Conservation (phyloP, 495 filamentous ascomycete genomes). For the Neurospora sp. region DNA sequence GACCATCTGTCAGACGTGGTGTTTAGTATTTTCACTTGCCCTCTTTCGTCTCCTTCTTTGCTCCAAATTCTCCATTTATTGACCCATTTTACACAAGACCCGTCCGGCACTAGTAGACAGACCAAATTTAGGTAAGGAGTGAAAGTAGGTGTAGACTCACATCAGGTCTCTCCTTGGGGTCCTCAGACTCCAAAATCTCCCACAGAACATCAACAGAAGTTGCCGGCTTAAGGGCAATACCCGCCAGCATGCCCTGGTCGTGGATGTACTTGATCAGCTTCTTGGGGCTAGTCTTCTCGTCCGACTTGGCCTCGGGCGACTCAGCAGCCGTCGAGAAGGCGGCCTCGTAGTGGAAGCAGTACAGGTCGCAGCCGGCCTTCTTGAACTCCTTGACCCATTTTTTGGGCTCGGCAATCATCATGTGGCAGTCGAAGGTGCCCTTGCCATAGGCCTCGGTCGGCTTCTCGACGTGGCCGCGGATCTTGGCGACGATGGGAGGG, state of each 20-base stretch:
- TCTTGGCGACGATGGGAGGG: constrained; percentile 83
- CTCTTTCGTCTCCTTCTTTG: neutral
- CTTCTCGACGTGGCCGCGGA: constrained; percentile 67
- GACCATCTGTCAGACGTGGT: constrained; percentile 60
- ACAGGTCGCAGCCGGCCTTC: constrained; percentile 88
- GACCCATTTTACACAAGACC: neutral
- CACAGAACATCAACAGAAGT: constrained; percentile 85
- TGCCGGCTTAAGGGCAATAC: constrained; percentile 90
- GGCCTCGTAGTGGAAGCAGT: constrained; percentile 99
- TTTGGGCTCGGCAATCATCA: constrained; percentile 99
- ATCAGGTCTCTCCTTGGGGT: constrained; percentile 74
- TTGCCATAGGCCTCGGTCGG: constrained; percentile 46
- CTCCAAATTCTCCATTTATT: neutral
- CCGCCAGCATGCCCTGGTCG: constrained; percentile 76
- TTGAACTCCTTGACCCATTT: constrained; percentile 96
- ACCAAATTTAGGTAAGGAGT: neutral
- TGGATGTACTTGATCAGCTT: constrained; percentile 88
- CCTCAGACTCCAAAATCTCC: constrained; percentile 65
- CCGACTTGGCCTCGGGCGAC: constrained; percentile 56
- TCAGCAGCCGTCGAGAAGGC: constrained; percentile 80
- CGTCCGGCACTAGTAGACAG: neutral
- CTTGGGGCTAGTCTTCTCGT: constrained; percentile 61
- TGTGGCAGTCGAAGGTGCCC: constrained; percentile 98
- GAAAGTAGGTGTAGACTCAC: constrained; percentile 39
- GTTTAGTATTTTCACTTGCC: neutral